These are phyloP conservation scores for Boletus pseudo-olivaceus DNA, from an alignment of 768 basidiomycete species.

Conservation along the genomic window DNA sequence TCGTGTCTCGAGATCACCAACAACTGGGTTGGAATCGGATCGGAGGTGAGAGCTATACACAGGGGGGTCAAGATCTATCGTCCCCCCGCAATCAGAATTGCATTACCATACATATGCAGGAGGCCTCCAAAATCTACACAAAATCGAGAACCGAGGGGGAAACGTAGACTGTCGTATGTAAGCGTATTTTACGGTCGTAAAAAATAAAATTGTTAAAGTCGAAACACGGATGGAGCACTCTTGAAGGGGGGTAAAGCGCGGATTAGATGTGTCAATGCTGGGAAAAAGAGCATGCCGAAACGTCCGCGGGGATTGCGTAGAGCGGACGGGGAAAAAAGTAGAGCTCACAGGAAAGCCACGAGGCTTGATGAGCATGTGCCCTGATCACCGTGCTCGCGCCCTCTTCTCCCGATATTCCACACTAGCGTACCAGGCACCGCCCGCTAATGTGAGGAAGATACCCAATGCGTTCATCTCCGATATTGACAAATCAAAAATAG, in stretches of 20 bases:
- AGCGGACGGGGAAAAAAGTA: background rate
- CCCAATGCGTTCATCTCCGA: conserved; percentile 77
- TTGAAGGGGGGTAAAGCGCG: background rate
- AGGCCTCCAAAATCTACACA: background rate
- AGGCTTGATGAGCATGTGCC: background rate
- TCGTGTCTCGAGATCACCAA: too few species aligned
- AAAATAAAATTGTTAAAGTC: background rate
- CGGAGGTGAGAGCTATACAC: too few species aligned
- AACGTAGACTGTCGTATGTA: conserved; percentile 5
- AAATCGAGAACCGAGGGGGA: background rate
- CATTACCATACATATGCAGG: background rate
- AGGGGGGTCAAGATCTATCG: background rate
- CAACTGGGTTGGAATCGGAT: too few species aligned
- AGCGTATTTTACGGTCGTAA: background rate
- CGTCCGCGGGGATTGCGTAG: background rate
- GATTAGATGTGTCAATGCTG: background rate
- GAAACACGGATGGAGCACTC: background rate
- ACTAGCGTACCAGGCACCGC: conserved; percentile 78
- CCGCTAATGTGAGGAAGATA: conserved; percentile 77
- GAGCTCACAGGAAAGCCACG: background rate
- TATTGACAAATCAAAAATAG: conserved; percentile 80
- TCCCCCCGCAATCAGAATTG: background rate
- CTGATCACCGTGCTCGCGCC: conserved; percentile 16
- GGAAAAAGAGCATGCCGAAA: background rate
- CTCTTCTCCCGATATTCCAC: conserved; percentile 58